Percentiles rank a stretch among this genome's conserved stretches.
Conservation (phyloP, 1,139 yeast genomes). For the Suhomyces taliae region DNA sequence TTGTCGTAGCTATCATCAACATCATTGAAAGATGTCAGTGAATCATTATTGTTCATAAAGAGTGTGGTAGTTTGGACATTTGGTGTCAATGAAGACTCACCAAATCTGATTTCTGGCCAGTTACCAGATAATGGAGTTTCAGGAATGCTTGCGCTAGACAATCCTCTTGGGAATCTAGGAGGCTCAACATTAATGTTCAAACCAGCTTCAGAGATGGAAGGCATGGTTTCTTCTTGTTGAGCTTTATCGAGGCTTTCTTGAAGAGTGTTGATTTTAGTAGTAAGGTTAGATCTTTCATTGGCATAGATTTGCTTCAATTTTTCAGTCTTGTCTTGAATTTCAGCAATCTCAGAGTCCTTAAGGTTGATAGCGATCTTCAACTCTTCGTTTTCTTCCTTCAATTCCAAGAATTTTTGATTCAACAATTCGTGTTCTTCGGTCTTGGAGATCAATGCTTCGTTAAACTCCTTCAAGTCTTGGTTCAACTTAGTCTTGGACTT, state of each 20-base stretch:
- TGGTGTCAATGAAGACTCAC: conserved; percentile 30
- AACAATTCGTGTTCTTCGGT: conserved; percentile 24
- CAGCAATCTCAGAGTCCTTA: conserved; percentile 27
- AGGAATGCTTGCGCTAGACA: conserved; percentile 6
- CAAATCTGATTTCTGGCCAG: conserved; percentile 27
- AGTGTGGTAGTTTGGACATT: conserved; percentile 24
- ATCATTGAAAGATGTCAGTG: conserved; percentile 11
- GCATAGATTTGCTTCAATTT: conserved; percentile 31
- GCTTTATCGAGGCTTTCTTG: conserved; percentile 17
- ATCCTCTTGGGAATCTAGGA: conserved; percentile 6
- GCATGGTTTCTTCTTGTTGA: neutral
- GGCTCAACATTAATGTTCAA: conserved; percentile 19
- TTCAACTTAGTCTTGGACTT: conserved; percentile 31
- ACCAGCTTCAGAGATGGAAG: conserved; percentile 9
- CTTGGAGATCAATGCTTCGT: conserved; percentile 21
- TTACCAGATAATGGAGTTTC: conserved; percentile 6
- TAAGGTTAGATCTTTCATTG: conserved; percentile 31
- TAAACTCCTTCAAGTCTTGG: conserved; percentile 30
- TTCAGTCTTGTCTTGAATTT: conserved; percentile 32
- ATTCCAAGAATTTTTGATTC: conserved; percentile 13
- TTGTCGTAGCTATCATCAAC: conserved; percentile 7
- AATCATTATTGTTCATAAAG: conserved; percentile 14
- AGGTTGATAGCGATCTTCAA: conserved; percentile 21
- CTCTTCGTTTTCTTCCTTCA: conserved; percentile 20
- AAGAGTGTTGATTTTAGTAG: conserved; percentile 27